These are phyloP conservation scores for Mortierella sp. DNA, from an alignment of 371 early-diverging fungal genomes.

Conservation along the genomic window DNA sequence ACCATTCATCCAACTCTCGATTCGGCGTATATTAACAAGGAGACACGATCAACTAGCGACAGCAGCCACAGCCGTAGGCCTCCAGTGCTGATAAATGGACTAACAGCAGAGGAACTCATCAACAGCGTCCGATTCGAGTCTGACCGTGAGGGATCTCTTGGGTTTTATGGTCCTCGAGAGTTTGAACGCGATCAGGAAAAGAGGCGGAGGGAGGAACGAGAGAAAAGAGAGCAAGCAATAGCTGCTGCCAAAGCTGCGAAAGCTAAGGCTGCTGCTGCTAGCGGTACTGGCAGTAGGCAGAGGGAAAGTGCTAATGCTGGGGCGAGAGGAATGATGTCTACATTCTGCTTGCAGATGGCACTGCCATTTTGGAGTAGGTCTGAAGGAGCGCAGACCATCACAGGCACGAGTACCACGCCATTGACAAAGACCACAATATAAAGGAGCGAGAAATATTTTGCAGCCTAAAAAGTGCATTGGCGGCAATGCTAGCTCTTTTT, in stretches of 20 bases:
- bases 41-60: not conserved
- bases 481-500: too few relatives aligned
- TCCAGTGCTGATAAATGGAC: conserved; percentile 29
- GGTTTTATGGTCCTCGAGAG: conserved; percentile 28
- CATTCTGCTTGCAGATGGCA: not conserved
- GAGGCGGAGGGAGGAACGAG: not conserved
- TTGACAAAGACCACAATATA: not conserved
- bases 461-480: not conserved
- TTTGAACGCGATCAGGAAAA: conserved; percentile 26
- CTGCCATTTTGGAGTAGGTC: not conserved
- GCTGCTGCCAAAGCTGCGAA: not conserved
- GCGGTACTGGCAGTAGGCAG: not conserved
- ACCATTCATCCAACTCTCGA: not conserved
- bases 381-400: not conserved
- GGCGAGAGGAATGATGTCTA: not conserved
- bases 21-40: not conserved
- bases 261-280: not conserved
- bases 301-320: not conserved
- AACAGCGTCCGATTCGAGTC: conserved; percentile 27
- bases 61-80: not conserved
- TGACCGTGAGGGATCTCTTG: conserved; percentile 23
- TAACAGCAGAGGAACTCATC: conserved; percentile 31
- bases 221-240: not conserved
- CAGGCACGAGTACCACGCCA: not conserved
- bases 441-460: not conserved